phyloP scores from a whole-genome alignment of 225 moss, liverwort and hornwort species.

The Polytrichum formosum region DNA sequence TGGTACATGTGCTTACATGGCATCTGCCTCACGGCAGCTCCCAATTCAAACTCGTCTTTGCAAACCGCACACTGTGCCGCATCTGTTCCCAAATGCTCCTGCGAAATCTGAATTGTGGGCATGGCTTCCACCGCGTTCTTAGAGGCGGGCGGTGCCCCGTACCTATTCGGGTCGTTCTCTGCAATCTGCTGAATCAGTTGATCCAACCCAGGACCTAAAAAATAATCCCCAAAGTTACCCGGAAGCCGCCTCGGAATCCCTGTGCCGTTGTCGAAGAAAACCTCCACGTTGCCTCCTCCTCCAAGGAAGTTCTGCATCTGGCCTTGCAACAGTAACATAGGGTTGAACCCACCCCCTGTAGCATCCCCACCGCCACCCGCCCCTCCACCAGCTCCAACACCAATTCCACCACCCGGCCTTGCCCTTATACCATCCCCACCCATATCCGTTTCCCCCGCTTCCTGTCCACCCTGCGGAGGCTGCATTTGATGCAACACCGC shows the following conservation, averaged over 20 bases:
- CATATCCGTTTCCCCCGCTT: conserved; percentile 44
- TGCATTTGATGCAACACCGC: conserved; percentile 91
- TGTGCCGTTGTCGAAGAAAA: conserved; percentile 92
- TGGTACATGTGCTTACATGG: conserved; percentile 99
- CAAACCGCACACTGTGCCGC: conserved; percentile 99
- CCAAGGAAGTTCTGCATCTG: conserved; percentile 91
- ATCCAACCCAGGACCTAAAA: conserved; percentile 94
- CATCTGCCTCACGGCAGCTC: conserved; percentile 82
- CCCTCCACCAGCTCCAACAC: conserved; percentile 13
- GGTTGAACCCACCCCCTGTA: conserved; percentile 43
- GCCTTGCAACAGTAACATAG: conserved; percentile 87
- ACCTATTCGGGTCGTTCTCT: conserved; percentile 88
- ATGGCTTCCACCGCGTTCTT: conserved; percentile 85
- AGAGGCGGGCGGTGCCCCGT: conserved; percentile 85
- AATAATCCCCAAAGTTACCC: conserved; percentile 94
- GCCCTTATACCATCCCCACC: conserved; percentile 31
- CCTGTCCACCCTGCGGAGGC: conserved; percentile 46
- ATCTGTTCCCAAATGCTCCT: conserved; percentile 88
- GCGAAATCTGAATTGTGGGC: conserved; percentile 82
- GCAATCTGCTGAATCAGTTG: conserved; percentile 99
- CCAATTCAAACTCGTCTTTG: conserved; percentile 95
- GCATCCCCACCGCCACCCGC: conserved; percentile 27
- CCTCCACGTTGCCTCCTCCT: conserved; percentile 88
- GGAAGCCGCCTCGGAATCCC: conserved; percentile 78
- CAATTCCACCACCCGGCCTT: conserved; percentile 1